Base-by-base conservation (phyloP, 306 rosid species). In the Pterocarpus santalinus region DNA sequence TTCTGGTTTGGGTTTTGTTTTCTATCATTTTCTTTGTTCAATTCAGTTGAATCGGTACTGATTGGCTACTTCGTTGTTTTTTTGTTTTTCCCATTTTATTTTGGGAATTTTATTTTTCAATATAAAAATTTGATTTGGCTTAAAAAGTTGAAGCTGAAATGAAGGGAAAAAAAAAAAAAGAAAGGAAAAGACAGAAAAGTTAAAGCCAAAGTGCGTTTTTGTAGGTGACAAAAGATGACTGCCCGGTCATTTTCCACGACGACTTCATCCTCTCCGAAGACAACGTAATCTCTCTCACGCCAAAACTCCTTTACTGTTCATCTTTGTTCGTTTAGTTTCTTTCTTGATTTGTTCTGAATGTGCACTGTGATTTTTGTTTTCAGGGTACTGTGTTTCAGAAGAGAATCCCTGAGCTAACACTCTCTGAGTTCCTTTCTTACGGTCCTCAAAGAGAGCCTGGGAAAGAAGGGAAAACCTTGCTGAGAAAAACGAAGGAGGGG, bases 161-260 rank as follows among this genome's bases (percentile, higher is more conserved):
- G 62, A 72, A 63, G 52, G 74, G 62, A 56, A 49, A 52, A 62
- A 14, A 41, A 65, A 7, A 47, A 47, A 12, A 47, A 47, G 11
- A 0, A 12, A 47, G 11, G 11, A 0, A 51, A 36, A 52, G 16
- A 13, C n/a, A 53, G 15, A 71, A 75, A 83, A 73, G 81, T 80
- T 83, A 83, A 84, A 83, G 87, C 85, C 61, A 80, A 83, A 84
- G 34, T 82, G 76, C 84, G 46, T 87, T 88, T 90, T 89, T 90
- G 93, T 85, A 94, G 98, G 98, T 94, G 76, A 90, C 98, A 6
- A 89, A 58, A 77, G 97, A 94, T 88, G 88, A 81, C 82, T 94
- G 79, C 68, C 98, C 98, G 0, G 87, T 94, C 88, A 90, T 94
- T 84, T 94, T 91, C 91, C 98, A 91, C 57, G 97, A 94, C 83